phyloP scores from a whole-genome alignment of 495 filamentous ascomycete genomes.

The Penicillium canescens region DNA sequence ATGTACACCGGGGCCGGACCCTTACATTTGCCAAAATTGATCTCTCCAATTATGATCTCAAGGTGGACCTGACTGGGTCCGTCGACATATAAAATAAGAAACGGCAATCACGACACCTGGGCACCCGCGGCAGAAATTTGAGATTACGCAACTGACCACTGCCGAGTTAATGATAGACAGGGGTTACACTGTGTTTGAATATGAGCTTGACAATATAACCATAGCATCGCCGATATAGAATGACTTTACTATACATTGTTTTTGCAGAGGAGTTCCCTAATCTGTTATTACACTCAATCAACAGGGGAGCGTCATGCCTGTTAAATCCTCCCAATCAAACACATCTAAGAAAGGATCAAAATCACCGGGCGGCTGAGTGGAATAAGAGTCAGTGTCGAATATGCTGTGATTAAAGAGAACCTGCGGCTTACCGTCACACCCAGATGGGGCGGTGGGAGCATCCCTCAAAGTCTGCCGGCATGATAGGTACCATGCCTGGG shows the following conservation, averaged over 20 bases:
- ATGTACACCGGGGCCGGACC: neutral
- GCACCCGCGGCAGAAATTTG: no score
- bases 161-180: no score
- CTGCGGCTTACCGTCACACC: slow-evolving; percentile 31
- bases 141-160: no score
- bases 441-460: slow-evolving; percentile 25
- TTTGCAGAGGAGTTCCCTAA: no score
- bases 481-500: slow-evolving; percentile 25
- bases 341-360: slow-evolving; percentile 47
- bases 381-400: neutral
- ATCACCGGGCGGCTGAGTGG: slow-evolving; percentile 30
- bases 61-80: neutral
- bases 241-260: no score
- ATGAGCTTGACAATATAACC: no score
- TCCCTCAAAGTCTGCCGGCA: slow-evolving; percentile 29
- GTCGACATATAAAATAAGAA: neutral
- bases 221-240: no score
- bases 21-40: slow-evolving; percentile 12
- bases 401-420: neutral
- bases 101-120: neutral
- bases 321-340: slow-evolving; percentile 46
- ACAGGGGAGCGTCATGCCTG: slow-evolving; percentile 34
- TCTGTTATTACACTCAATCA: slow-evolving; percentile 1
- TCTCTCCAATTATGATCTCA: slow-evolving; percentile 13
- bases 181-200: no score